Percentiles rank a stretch among this genome's conserved stretches.
Evolutionary conservation across 169 alveolate genomes (phyloP).

Genomic region (Eimeria tenella): DNA sequence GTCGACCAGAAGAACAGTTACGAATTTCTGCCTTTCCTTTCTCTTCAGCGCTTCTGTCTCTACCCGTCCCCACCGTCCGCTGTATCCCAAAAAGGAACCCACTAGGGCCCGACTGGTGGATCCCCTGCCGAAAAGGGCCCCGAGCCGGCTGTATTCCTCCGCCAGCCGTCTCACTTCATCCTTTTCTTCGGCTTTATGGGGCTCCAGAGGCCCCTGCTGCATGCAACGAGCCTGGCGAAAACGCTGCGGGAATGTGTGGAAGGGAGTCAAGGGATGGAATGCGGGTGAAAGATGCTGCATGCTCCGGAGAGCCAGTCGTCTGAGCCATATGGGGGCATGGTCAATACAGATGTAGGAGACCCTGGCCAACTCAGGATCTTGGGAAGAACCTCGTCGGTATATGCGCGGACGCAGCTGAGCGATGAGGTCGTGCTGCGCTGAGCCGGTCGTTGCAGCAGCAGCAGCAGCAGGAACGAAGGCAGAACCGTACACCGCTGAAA

Average conservation of each 20-base stretch:
- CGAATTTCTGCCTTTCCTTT: constrained; percentile 45
- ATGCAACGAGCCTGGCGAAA: not conserved
- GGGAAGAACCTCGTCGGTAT: not conserved
- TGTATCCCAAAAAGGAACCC: constrained; percentile 52
- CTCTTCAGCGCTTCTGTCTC: constrained; percentile 44
- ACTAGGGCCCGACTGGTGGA: not conserved
- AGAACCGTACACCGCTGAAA: constrained; percentile 57
- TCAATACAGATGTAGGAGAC: constrained; percentile 31
- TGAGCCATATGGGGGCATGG: constrained; percentile 44
- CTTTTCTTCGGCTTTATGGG: not conserved
- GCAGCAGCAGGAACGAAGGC: constrained; percentile 30
- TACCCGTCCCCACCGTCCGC: constrained; percentile 67
- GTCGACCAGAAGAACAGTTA: constrained; percentile 68
- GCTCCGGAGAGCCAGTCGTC: constrained; percentile 50
- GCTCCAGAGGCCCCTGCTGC: constrained; percentile 34
- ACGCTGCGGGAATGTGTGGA: constrained; percentile 51
- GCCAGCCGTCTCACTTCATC: constrained; percentile 41
- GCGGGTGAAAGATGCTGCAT: constrained; percentile 46
- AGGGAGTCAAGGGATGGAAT: constrained; percentile 48
- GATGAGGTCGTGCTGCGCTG: not conserved
- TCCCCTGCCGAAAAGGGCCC: not conserved
- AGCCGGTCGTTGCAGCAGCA: constrained; percentile 12
- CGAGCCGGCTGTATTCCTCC: constrained; percentile 30
- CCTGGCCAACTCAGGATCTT: constrained; percentile 21
- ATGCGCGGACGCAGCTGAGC: constrained; percentile 35